Evolutionary conservation across 2,329 filamentous ascomycete species (phyloP), one percentile per base, ranked within the genome.

Genomic region (Paecilomyces sp.): DNA sequence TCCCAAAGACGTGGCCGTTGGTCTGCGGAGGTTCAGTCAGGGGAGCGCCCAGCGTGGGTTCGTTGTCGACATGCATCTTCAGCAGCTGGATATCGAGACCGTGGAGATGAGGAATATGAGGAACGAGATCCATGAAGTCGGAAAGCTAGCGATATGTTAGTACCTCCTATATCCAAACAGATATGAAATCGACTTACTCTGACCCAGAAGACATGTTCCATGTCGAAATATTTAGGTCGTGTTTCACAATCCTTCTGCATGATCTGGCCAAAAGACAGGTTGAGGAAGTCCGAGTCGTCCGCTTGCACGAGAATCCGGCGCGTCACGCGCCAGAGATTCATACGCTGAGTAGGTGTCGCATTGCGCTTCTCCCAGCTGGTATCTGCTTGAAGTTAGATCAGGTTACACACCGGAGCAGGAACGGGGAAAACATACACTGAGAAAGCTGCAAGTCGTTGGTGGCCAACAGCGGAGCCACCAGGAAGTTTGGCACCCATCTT

Each of bases 161-260:
- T n/a, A 13, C 3, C 18, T 8, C 31, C 22, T n/a, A 22, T 22
- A 58, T n/a, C 36, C 36, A 47, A 47, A 6, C 18, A 51, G 2
- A 31, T 24, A 8, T 22, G 6, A 11, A 30, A 11, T 51, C 41
- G 56, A 63, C 74, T 65, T 71, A 79, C 77, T 72, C 75, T 78
- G 61, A 81, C 75, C 79, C 79, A 81, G 63, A 81, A 81, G 55
- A 81, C 70, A 69, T 78, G 78, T 59, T 79, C 74, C 77, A 81
- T 78, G 30, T 71, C 71, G 63, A 77, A 76, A 68, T 80, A 81
- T 65, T 79, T 81, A 28, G 75, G 76, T 56, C 71, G 68, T 25
- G 75, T 77, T 65, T 78, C 77, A 55, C 68, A 70, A 66, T 79
- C 76, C 62, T 74, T 70, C 60, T 73, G 69, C 62, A 73, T 73